Base-by-base conservation (phyloP, 768 basidiomycete species). In the Serpula lacrymans region DNA sequence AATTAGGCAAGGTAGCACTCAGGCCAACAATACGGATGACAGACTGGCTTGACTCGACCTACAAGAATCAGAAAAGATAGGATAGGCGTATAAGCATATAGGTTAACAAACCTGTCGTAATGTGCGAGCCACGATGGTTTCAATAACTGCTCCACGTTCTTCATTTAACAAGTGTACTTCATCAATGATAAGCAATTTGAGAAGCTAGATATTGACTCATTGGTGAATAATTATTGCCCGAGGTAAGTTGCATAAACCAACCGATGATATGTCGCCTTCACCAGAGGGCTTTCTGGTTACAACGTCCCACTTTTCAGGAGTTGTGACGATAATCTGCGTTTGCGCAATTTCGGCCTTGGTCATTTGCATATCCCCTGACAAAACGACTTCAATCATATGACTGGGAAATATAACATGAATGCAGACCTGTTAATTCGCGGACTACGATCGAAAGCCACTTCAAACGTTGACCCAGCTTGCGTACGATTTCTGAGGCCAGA, bases 231-330 rank as follows among this genome's bases (percentile, higher is more conserved):
- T n/a, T n/a, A n/a, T n/a, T n/a, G n/a, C n/a, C 16, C 14, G 24
- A 16, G 12, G 21, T 18, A 11, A 42, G 12, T 16, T 12, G 21
- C 11, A 10, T 25, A 41, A 31, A 60, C 84, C 41, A 47, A 94
- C 94, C 37, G 90, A 85, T 24, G 89, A 89, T n/a, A 98, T 69
- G 58, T 98, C 94, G 10, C 93, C 95, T 66, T 98, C 96, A 6
- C 94, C 93, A 1, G 88, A 92, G 1, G 95, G 92, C 59, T 96
- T 98, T 46, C 96, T 71, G 7, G 96, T 99, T 3, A 99, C 96
- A 0, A 99, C 96, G 51, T 98, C 96, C 96, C 96, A 99, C 62
- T 99, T 99, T 60, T 99, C 96, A 0, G 96, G 96, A 1, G 96
- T 99, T 2, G 96, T 99, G 6, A 99, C 93, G 43, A 99, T 98